Conservation (phyloP, 148 eudicot species). For the Simmondsia chinensis region DNA sequence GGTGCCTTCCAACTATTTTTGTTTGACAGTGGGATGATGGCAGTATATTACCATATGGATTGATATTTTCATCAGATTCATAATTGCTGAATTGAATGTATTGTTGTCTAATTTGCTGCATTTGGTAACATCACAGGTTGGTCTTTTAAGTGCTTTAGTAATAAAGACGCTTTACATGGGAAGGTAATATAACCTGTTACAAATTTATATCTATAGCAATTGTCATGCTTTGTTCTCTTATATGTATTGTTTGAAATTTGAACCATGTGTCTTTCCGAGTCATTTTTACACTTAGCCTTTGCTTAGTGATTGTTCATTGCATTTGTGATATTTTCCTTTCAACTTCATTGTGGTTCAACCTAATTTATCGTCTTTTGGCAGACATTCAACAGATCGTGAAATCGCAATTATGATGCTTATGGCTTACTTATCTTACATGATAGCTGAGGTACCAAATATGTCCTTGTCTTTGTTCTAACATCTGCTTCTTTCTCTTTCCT, state of each 20-base stretch:
- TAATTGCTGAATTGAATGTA: too few species aligned
- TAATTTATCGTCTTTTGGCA: slow-evolving; percentile 19
- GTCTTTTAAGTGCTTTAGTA: slow-evolving; percentile 70
- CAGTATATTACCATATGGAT: too few species aligned
- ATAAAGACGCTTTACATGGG: slow-evolving; percentile 88
- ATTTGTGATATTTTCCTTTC: too few species aligned
- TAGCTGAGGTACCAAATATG: slow-evolving; percentile 62
- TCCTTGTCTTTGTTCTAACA: too few species aligned
- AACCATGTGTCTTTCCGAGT: too few species aligned
- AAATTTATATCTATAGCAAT: background rate
- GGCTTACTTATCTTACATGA: slow-evolving; percentile 93
- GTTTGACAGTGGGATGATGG: too few species aligned
- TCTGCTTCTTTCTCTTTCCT: too few species aligned
- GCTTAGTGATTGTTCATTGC: background rate
- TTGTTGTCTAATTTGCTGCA: slow-evolving; percentile 10
- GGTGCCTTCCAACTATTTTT: too few species aligned
- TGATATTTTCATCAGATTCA: too few species aligned
- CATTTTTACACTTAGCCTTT: background rate
- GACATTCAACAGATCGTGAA: slow-evolving; percentile 97
- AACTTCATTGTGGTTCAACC: background rate
- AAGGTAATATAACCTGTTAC: slow-evolving; percentile 34
- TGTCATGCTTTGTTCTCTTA: too few species aligned
- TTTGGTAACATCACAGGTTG: slow-evolving; percentile 40
- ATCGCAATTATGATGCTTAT: slow-evolving; percentile 94
- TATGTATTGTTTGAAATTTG: too few species aligned